Percentiles rank a stretch among this genome's conserved stretches.
These are phyloP conservation scores for Solanum chacoense DNA, from an alignment of 305 asterid genomes.

Conservation along the genomic window DNA sequence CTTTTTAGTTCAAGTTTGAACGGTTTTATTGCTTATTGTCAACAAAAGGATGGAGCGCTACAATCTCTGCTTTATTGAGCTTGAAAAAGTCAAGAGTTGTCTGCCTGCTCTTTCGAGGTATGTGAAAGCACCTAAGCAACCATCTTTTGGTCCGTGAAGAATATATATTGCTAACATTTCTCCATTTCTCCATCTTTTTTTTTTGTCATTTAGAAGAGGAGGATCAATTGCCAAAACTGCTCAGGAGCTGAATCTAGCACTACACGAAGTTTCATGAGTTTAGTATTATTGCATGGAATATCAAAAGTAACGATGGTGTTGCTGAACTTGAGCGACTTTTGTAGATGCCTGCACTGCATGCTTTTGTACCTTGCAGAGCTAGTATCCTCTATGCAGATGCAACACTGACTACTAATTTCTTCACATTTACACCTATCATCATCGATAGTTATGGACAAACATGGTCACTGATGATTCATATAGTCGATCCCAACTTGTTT, in stretches of 20 bases:
- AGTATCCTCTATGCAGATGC: slow-evolving; percentile 13
- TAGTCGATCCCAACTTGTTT: background rate
- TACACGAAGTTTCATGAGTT: slow-evolving; percentile 72
- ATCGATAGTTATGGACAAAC: slow-evolving; percentile 9
- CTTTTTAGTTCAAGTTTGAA: background rate
- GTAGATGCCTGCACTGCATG: slow-evolving; percentile 11
- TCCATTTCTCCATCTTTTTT: background rate
- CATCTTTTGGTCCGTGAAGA: background rate
- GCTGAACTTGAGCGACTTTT: slow-evolving; percentile 11
- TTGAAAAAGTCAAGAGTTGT: slow-evolving; percentile 68
- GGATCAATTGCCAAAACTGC: slow-evolving; percentile 90
- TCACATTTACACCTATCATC: slow-evolving; percentile 19
- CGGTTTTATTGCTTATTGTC: background rate
- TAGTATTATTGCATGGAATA: slow-evolving; percentile 24
- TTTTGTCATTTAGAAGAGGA: slow-evolving; percentile 49
- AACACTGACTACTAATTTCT: slow-evolving; percentile 32
- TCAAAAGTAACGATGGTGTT: slow-evolving; percentile 9
- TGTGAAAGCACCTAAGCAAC: background rate
- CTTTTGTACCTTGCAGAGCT: slow-evolving; percentile 5
- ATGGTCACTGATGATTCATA: background rate
- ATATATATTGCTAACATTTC: background rate
- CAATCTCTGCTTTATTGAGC: slow-evolving; percentile 83
- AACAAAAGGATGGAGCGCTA: slow-evolving; percentile 83
- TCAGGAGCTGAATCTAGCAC: slow-evolving; percentile 75
- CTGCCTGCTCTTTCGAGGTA: slow-evolving; percentile 75